These are phyloP conservation scores for Diaporthe australafricana DNA, from an alignment of 2,329 filamentous ascomycete genomes.

Conservation along the genomic window DNA sequence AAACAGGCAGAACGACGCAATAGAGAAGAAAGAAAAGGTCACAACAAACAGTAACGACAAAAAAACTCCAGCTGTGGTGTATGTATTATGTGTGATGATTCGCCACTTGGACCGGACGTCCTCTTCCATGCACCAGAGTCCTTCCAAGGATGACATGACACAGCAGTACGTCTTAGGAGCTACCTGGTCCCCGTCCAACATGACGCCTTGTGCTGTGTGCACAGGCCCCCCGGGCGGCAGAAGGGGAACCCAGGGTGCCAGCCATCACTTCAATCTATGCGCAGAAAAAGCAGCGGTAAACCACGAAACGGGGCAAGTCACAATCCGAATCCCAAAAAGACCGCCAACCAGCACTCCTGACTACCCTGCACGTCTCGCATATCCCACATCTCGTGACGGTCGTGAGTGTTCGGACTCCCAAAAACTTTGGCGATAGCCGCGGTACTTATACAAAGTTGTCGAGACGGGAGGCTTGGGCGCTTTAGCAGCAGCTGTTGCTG, in stretches of 20 bases:
- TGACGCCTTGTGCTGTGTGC: constrained; percentile 31
- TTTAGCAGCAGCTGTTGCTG: constrained; percentile 91
- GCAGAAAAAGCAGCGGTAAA: constrained; percentile 33
- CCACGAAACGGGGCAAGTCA: constrained; percentile 27
- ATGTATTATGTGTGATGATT: constrained; percentile 37
- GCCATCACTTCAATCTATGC: constrained; percentile 38
- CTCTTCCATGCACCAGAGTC: constrained; percentile 21
- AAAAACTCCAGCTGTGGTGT: constrained; percentile 36
- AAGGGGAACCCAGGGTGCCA: constrained; percentile 29
- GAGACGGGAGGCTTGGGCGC: constrained; percentile 42
- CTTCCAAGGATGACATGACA: constrained; percentile 23
- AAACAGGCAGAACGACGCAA: constrained; percentile 32
- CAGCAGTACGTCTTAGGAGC: constrained; percentile 31
- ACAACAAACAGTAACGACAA: constrained; percentile 25
- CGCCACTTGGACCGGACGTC: constrained; percentile 24
- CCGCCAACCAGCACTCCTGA: constrained; percentile 27
- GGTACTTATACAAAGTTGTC: constrained; percentile 37
- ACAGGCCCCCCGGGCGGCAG: constrained; percentile 20
- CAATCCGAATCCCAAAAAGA: constrained; percentile 31
- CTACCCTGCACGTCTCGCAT: constrained; percentile 34
- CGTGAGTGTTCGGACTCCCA: constrained; percentile 32
- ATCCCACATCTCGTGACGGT: constrained; percentile 38
- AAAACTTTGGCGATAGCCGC: constrained; percentile 28
- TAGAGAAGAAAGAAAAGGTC: constrained; percentile 16
- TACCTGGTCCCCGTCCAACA: constrained; percentile 31